Evolutionary conservation across 345 rosid species (phyloP).

Genomic region (Linum lewisii): DNA sequence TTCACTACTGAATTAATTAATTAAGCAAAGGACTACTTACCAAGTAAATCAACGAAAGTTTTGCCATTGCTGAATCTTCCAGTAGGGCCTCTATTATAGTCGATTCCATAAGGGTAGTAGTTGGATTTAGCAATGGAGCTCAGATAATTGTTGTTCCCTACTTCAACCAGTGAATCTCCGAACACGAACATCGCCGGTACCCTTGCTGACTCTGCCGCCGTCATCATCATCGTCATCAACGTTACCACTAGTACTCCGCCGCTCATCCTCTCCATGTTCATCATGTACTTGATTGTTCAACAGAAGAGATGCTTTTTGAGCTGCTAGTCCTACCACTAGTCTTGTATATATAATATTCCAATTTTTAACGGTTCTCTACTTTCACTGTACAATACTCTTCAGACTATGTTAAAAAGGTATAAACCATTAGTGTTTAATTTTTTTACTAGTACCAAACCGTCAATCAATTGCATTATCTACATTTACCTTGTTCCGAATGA

Average conservation of each 20-base stretch:
- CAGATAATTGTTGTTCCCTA: slow-evolving; percentile 24
- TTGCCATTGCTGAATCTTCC: slow-evolving; percentile 25
- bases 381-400: too few species aligned
- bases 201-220: slow-evolving; percentile 17
- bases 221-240: not conserved
- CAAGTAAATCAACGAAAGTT: slow-evolving; percentile 23
- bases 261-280: not conserved
- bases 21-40: slow-evolving; percentile 10
- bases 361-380: too few species aligned
- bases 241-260: not conserved
- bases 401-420: too few species aligned
- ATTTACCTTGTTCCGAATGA: too few species aligned
- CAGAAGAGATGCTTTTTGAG: too few species aligned
- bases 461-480: too few species aligned
- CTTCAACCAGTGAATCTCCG: slow-evolving; percentile 25
- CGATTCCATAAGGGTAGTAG: slow-evolving; percentile 23
- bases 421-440: too few species aligned
- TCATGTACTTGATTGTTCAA: too few species aligned
- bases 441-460: too few species aligned
- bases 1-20: too few species aligned
- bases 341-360: too few species aligned
- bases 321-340: too few species aligned
- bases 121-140: slow-evolving; percentile 16
- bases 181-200: slow-evolving; percentile 21
- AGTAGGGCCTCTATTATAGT: slow-evolving; percentile 13